phyloP scores from a whole-genome alignment of 768 basidiomycete species.

The Russula ochroleuca region DNA sequence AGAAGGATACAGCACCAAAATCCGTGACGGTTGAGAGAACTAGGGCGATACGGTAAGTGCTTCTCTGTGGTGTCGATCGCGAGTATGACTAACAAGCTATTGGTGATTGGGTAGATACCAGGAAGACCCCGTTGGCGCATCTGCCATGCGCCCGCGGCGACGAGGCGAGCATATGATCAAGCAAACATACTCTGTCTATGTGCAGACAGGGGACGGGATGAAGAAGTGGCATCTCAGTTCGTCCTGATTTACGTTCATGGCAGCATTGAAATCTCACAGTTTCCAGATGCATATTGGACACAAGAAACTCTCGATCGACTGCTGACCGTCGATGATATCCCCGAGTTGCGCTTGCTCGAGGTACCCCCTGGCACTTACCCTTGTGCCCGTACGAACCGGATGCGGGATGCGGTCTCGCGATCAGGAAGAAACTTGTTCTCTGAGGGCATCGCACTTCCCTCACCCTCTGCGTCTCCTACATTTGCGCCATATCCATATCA shows the following conservation, averaged over 20 bases:
- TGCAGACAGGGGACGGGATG: conserved; percentile 32
- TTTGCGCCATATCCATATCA: conserved; percentile 13
- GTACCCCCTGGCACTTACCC: conserved; percentile 61
- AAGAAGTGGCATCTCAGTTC: conserved; percentile 41
- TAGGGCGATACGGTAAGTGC: conserved; percentile 29
- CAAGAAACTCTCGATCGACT: conserved; percentile 56
- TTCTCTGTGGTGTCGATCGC: not conserved
- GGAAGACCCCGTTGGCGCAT: conserved; percentile 27
- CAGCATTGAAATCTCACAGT: conserved; percentile 1
- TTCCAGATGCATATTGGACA: conserved; percentile 71
- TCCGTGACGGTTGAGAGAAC: conserved; percentile 30
- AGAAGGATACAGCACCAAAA: conserved; percentile 35
- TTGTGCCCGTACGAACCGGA: conserved; percentile 49
- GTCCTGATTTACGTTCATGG: conserved; percentile 14
- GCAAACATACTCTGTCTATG: conserved; percentile 40
- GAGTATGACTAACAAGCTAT: not conserved
- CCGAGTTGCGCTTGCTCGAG: conserved; percentile 46
- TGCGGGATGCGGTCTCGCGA: conserved; percentile 27
- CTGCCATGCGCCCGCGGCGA: conserved; percentile 25
- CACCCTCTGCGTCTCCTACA: conserved; percentile 1
- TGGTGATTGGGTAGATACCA: conserved; percentile 27
- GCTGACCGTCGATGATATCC: conserved; percentile 55
- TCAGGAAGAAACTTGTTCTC: conserved; percentile 13
- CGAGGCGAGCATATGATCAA: conserved; percentile 34
- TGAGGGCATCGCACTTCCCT: not conserved